Base-by-base conservation (phyloP, 1,139 yeast species). In the Taphrina pruni region DNA sequence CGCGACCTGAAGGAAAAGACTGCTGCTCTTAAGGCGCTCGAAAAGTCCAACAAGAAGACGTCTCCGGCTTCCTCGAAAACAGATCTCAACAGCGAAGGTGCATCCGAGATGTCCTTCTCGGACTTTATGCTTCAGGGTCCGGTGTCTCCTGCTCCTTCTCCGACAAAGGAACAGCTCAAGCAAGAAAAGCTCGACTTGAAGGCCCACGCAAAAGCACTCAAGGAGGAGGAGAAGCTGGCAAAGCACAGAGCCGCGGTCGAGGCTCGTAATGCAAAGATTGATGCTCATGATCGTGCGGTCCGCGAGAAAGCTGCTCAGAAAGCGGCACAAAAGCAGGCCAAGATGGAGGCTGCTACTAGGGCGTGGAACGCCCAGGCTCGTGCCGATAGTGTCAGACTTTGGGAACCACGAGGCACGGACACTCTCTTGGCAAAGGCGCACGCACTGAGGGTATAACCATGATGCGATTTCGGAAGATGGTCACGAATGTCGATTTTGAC, bases 281-380 rank as follows among this genome's bases (percentile, higher is more conserved):
- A 58, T 45, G 62, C 62, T 12, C 62, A 58, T 32, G 62, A 58
- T 32, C 62, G 52, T n/a, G 54, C 51, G 12, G 41, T 8, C 41
- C 51, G 62, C n/a, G 62, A 58, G 17, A 58, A 58, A 20, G 52
- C 51, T 38, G 52, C 52, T 8, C 62, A 58, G 26, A 58, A 58
- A 26, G 62, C 51, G 32, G 62, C 62, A 7, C 41, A 14, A 17
- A 58, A 58, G 43, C 39, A 43, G 12, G 62, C 54, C 43, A 43
- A 46, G 43, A 12, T 36, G 11, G 43, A 58, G 39, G 58, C 58
- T 54, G 58, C 58, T 17, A 17, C 58, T 4, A 32, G 43, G 11
- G 39, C 54, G 8, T 58, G 62, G 62, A 26, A 46, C 21, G 62
- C 39, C 36, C 26, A 20, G 39, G 54, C 62, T 26, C 62, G 51